phyloP scores from a whole-genome alignment of 257 asterid genomes.

The Rhazya stricta region DNA sequence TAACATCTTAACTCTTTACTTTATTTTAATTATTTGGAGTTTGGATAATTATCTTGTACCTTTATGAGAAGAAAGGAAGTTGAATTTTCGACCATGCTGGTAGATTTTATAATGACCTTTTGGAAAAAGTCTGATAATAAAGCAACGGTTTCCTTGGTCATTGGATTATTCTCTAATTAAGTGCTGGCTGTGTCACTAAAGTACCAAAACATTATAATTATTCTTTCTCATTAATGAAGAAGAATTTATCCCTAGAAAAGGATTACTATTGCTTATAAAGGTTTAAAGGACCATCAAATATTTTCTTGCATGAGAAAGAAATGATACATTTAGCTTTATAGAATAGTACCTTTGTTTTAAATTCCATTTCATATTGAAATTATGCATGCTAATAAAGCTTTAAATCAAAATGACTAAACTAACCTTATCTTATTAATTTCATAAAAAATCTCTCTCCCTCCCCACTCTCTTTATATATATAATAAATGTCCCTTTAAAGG shows the following conservation, averaged over 20 bases:
- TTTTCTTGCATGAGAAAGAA: background rate
- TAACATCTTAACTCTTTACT: background rate
- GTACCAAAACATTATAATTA: background rate
- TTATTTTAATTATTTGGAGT: background rate
- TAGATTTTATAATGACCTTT: background rate
- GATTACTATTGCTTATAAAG: background rate
- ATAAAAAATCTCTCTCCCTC: too few species aligned
- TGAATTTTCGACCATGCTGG: background rate
- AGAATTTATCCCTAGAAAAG: background rate
- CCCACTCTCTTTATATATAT: too few species aligned
- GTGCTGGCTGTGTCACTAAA: background rate
- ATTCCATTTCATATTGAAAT: too few species aligned
- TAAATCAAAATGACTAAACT: too few species aligned
- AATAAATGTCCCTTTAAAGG: too few species aligned
- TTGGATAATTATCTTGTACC: constrained; percentile 4
- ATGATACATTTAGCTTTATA: too few species aligned
- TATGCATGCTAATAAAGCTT: too few species aligned
- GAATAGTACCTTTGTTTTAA: too few species aligned
- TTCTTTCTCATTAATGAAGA: background rate
- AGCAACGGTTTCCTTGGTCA: background rate
- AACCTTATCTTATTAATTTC: too few species aligned
- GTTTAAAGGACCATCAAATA: background rate
- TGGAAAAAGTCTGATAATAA: background rate
- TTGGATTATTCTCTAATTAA: constrained; percentile 2
- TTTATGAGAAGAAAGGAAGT: constrained; percentile 1